Evolutionary conservation across 768 basidiomycete species (phyloP).

Genomic region (Sarcodon sp.): DNA sequence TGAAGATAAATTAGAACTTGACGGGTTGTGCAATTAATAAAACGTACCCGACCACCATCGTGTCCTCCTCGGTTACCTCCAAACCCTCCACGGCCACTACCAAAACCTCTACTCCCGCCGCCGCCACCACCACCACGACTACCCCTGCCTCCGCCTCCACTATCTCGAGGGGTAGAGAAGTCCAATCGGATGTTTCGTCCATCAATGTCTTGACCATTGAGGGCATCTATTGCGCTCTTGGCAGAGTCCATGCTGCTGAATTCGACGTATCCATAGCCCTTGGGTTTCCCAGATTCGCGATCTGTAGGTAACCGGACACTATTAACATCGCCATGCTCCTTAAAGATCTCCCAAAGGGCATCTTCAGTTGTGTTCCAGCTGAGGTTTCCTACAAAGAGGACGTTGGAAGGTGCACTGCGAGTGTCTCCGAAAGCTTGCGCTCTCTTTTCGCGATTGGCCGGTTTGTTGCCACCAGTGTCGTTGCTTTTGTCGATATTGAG

Average conservation of each 20-base stretch:
- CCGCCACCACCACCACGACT: constrained; percentile 23
- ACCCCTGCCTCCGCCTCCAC: constrained; percentile 38
- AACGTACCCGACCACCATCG: constrained; percentile 20
- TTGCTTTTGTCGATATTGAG: constrained; percentile 77
- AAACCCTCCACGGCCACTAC: constrained; percentile 19
- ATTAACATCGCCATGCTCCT: constrained; percentile 75
- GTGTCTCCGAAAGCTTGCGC: constrained; percentile 69
- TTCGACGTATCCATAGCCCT: constrained; percentile 97
- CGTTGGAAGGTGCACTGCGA: constrained; percentile 50
- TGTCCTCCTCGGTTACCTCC: constrained; percentile 19
- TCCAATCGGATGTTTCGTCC: constrained; percentile 78
- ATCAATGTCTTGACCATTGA: constrained; percentile 62
- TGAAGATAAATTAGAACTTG: no score
- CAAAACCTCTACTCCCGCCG: constrained; percentile 8
- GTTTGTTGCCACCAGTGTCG: constrained; percentile 37
- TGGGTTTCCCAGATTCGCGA: constrained; percentile 78
- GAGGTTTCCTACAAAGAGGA: constrained; percentile 87
- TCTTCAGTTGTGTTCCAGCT: constrained; percentile 76
- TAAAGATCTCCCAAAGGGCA: constrained; percentile 79
- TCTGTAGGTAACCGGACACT: constrained; percentile 88
- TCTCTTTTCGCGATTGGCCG: constrained; percentile 47
- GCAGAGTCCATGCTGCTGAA: constrained; percentile 74
- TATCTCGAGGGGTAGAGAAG: constrained; percentile 73
- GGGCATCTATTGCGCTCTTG: constrained; percentile 63
- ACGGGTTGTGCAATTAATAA: constrained; percentile 17